Conservation (phyloP, 176 grass and related monocot genomes). For the Sorghum bicolor region DNA sequence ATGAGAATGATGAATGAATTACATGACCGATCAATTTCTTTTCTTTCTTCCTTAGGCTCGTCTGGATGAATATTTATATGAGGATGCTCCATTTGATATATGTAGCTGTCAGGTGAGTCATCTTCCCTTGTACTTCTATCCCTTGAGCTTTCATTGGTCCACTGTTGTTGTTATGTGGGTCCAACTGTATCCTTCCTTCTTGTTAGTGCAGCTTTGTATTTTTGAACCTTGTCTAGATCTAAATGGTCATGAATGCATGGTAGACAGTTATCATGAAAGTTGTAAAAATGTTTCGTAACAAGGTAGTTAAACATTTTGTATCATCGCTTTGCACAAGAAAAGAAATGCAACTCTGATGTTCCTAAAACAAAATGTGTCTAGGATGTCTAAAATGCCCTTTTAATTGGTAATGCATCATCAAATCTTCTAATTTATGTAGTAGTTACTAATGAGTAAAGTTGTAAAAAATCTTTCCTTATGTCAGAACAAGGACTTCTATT, state of each 20-base stretch:
- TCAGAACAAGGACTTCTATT: not conserved
- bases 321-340: conserved; percentile 3
- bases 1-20: not conserved
- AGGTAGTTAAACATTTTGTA: not conserved
- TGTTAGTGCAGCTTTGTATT: conserved; percentile 7
- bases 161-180: not conserved
- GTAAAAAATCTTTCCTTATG: not conserved
- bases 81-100: conserved; percentile 91
- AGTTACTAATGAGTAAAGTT: not conserved
- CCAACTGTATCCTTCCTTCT: not conserved
- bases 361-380: not conserved
- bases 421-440: not conserved
- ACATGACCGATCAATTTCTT: not conserved
- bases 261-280: not conserved
- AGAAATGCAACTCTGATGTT: not conserved
- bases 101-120: conserved; percentile 86
- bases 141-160: not conserved
- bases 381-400: not conserved
- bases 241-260: not conserved
- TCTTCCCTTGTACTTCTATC: not conserved
- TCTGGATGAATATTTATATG: conserved; percentile 78
- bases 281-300: not conserved
- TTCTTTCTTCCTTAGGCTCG: conserved; percentile 47
- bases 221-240: conserved; percentile 1
- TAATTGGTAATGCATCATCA: not conserved